Evolutionary conservation across 306 rosid species (phyloP), one percentile per base, ranked within the genome.

Genomic region (Fragaria nilgerrensis): DNA sequence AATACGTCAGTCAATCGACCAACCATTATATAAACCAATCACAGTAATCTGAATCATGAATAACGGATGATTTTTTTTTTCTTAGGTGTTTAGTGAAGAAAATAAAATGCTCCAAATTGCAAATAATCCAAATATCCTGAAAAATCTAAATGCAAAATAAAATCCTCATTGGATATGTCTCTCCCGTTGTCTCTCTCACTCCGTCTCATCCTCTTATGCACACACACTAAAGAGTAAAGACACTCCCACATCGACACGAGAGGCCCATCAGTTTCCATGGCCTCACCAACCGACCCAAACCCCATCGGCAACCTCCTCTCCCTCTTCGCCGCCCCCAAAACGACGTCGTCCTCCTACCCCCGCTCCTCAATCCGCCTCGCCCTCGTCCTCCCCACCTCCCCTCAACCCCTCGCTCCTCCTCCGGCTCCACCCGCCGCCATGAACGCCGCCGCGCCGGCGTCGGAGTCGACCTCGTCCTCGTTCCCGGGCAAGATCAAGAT

Each of bases 401-500:
- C 67, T 39, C 6, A 62, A 29, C 9, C 67, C 12, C 67, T n/a
- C 25, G 25, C 39, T 27, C 19, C 37, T 25, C n/a, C n/a, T n/a
- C n/a, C n/a, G n/a, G n/a, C n/a, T n/a, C 37, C 67, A 25, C 9
- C 41, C 43, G 10, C 92, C 10, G 39, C 86, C 48, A 53, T 67
- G 20, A 85, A 78, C 36, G 78, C 80, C 64, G 66, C 45, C n/a
- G 73, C 81, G 1, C 74, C 90, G 2, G 27, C 87, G 53, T 39
- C 89, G 13, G 84, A 87, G 75, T 81, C 87, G 16, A 78, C 15
- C 78, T 75, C 90, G 27, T 78, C 90, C 19, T 76, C 82, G 56
- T 88, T 86, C 71, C 89, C 92, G 2, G 83, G 89, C 1, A 49
- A 89, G 36, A 86, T 90, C 14, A 83, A 92, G 75, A 81, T 96